Percentiles rank a stretch among this genome's conserved stretches.
Evolutionary conservation across 495 filamentous ascomycete genomes (phyloP).

Genomic region (Glonium stellatum): DNA sequence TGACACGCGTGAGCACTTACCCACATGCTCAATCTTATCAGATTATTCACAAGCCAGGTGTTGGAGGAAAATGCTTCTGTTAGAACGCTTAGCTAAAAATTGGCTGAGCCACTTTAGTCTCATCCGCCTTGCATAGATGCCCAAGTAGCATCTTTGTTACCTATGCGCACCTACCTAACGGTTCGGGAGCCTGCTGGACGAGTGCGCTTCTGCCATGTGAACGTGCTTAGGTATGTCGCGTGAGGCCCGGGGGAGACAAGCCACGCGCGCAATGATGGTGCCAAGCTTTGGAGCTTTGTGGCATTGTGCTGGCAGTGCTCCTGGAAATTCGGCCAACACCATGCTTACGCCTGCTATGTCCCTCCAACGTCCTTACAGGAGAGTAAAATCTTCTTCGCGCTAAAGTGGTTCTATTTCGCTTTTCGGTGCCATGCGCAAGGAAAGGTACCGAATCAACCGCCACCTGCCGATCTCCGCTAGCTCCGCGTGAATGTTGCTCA

Average conservation of each 20-base stretch:
- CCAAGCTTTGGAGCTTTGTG: background rate
- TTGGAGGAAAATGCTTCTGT: too few species aligned
- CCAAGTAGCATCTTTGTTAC: too few species aligned
- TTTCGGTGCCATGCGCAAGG: background rate
- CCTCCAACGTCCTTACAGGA: background rate
- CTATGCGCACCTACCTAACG: too few species aligned
- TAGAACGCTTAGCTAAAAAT: too few species aligned
- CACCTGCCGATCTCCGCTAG: constrained; percentile 22
- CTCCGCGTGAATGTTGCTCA: constrained; percentile 29
- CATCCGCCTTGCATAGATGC: too few species aligned
- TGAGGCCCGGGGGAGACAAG: background rate
- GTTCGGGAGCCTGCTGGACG: background rate
- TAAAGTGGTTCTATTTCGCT: background rate
- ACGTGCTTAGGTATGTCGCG: background rate
- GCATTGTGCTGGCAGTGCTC: background rate
- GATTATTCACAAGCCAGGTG: too few species aligned
- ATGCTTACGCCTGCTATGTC: background rate
- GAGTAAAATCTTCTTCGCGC: background rate
- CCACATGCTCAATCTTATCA: too few species aligned
- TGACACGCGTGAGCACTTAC: too few species aligned
- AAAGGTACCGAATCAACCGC: constrained; percentile 11
- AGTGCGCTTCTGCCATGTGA: background rate
- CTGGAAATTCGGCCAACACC: background rate
- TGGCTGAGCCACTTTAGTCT: too few species aligned
- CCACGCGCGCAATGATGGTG: constrained; percentile 24